Base-by-base conservation (phyloP, 495 filamentous ascomycete genomes). In the Parmelia sp. region DNA sequence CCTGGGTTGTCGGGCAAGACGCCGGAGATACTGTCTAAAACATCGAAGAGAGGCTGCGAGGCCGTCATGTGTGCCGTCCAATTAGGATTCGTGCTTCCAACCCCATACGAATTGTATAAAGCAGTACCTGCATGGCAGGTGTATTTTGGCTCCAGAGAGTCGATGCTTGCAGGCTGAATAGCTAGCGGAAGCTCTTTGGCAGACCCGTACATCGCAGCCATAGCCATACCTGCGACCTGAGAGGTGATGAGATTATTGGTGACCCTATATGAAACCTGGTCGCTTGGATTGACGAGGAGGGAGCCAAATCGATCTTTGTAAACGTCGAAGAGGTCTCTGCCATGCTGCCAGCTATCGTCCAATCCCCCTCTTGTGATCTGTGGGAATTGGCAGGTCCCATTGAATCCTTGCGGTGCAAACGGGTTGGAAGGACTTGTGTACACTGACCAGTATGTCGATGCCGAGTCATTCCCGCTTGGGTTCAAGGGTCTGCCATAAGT, bases 211-310 rank as follows among this genome's bases (percentile, higher is more conserved):
- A 88, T 86, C 27, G 84, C 87, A 47, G 74, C 74, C 45, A 87
- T 77, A 21, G 89, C 65, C 79, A 86, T 85, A 36, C 85, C 82
- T 58, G 85, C 85, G 25, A 89, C 86, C 70, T 90, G 84, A 67
- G 81, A 84, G 14, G 88, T 90, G 70, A 90, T 89, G 21, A 83
- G 76, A 74, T 90, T 89, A 61, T 84, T 83, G 0, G 87, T 89
- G 23, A 88, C 86, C 47, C 86, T 81, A 73, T 83, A 90, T 35
- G 67, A 68, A 61, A 83, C 73, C 37, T 73, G 74, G 51, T 72
- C 61, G 25, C 76, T 69, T 65, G 77, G 75, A 19, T 74, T 69
- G 51, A 70, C 69, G 6, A 86, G 86, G 25, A 89, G 73, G 69
- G 88, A 86, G 27, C 73, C 65, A 23, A 89, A 79, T 33, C 84